Conservation (phyloP, 1,284 basidiomycete species). For the Abortiporus biennis region DNA sequence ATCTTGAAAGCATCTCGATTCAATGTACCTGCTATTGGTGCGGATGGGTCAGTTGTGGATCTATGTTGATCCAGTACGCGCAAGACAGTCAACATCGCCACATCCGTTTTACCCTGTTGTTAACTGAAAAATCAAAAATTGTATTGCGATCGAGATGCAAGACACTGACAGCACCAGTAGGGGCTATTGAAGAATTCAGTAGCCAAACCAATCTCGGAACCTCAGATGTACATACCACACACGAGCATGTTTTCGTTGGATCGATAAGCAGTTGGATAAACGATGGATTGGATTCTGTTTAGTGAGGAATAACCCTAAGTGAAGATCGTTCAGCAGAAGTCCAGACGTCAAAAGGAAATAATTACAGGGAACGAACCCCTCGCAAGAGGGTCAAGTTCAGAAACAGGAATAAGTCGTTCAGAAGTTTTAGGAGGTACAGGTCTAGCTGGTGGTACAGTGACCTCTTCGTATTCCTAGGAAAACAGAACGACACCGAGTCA, state of each 20-base stretch:
- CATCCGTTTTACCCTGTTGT: slow-evolving; percentile 93
- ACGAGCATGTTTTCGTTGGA: slow-evolving; percentile 97
- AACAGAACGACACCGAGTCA: too few relatives aligned
- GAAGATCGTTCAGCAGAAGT: slow-evolving; percentile 5
- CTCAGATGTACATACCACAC: slow-evolving; percentile 80
- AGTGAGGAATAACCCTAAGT: slow-evolving; percentile 82
- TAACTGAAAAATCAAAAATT: slow-evolving; percentile 3
- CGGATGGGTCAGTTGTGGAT: slow-evolving; percentile 20
- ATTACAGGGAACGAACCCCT: slow-evolving; percentile 85
- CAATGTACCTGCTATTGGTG: slow-evolving; percentile 50
- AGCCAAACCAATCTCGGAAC: too few relatives aligned
- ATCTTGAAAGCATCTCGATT: slow-evolving; percentile 84
- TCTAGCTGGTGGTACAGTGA: slow-evolving; percentile 83
- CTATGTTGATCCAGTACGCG: slow-evolving; percentile 81
- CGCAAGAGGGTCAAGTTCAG: slow-evolving; percentile 75
- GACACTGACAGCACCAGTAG: slow-evolving; percentile 83
- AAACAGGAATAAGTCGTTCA: slow-evolving; percentile 73
- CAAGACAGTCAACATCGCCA: slow-evolving; percentile 92
- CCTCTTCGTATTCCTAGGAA: slow-evolving; percentile 70
- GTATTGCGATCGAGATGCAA: not conserved
- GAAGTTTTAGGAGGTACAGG: slow-evolving; percentile 68
- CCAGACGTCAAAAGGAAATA: slow-evolving; percentile 5
- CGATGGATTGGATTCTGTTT: slow-evolving; percentile 94
- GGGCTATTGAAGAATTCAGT: too few relatives aligned
- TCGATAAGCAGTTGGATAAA: slow-evolving; percentile 89